Evolutionary conservation across 768 basidiomycete species (phyloP).

Genomic region (Hericium rajendrae): DNA sequence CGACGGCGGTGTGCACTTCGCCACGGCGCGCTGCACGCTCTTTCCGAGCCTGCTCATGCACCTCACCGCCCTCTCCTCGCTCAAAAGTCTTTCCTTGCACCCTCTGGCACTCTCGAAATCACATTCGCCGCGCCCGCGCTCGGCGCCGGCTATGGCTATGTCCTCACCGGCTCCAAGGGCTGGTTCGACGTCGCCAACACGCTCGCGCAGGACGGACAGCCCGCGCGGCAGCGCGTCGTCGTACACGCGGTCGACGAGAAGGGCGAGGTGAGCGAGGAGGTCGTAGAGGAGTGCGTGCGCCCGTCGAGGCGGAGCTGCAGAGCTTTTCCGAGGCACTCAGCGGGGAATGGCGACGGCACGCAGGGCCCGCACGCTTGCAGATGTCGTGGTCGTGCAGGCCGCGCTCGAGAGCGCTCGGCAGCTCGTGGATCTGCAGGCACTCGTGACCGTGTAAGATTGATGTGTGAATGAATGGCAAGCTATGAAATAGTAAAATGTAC

Average conservation of each 20-base stretch:
- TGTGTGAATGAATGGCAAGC: too few relatives aligned
- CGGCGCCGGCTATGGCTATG: conserved; percentile 23
- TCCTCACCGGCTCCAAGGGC: conserved; percentile 55
- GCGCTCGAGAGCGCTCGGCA: too few relatives aligned
- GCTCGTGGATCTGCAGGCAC: too few relatives aligned
- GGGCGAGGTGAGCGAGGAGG: conserved; percentile 36
- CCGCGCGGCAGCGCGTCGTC: neutral
- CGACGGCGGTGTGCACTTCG: conserved; percentile 72
- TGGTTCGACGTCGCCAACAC: conserved; percentile 37
- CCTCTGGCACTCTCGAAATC: too few relatives aligned
- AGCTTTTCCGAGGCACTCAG: conserved; percentile 47
- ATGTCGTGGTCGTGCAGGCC: too few relatives aligned
- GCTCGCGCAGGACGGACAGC: neutral
- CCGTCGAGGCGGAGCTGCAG: conserved; percentile 47
- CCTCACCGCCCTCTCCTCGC: conserved; percentile 55
- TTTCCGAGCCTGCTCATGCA: conserved; percentile 43
- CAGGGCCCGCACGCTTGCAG: conserved; percentile 65
- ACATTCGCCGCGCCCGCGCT: conserved; percentile 39
- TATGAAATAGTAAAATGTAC: too few relatives aligned
- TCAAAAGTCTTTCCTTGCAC: too few relatives aligned
- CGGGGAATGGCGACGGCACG: conserved; percentile 40
- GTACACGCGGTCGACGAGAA: conserved; percentile 26
- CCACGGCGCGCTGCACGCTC: conserved; percentile 51
- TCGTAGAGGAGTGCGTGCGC: conserved; percentile 35
- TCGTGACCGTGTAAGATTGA: too few relatives aligned